A percentile compares a stretch with the other conserved stretches of the same genome.
Conservation (phyloP, 2,329 filamentous ascomycete species). For the Bipolaris victoriae region DNA sequence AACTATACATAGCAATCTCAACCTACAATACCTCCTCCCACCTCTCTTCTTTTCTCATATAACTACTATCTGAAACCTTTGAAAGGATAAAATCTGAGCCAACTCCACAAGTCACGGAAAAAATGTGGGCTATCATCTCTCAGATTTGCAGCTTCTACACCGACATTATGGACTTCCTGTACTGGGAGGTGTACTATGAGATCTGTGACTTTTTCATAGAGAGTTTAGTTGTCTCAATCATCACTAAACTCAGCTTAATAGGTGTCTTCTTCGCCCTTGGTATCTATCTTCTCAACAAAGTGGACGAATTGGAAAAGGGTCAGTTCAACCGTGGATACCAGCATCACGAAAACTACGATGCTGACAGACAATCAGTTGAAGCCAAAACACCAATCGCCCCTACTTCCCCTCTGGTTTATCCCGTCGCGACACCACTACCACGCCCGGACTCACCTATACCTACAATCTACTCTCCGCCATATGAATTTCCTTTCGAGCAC, state of each 20-base stretch:
- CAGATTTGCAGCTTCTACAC: background rate
- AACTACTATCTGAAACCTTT: background rate
- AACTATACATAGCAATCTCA: background rate
- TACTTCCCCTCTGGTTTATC: background rate
- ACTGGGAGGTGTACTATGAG: background rate
- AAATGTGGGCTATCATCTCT: slow-evolving; percentile 1
- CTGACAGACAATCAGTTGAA: background rate
- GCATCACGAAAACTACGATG: background rate
- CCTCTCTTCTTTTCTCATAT: background rate
- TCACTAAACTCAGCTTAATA: background rate
- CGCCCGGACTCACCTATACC: background rate
- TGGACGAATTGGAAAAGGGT: background rate
- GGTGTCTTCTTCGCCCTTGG: background rate
- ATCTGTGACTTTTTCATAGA: background rate
- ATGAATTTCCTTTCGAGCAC: slow-evolving; percentile 1
- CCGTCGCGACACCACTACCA: background rate
- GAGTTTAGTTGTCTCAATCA: background rate
- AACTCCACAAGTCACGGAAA: background rate
- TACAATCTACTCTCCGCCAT: background rate
- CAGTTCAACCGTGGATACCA: background rate
- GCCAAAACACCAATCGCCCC: background rate
- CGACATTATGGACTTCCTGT: background rate
- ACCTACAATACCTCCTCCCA: background rate
- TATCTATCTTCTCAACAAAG: background rate
- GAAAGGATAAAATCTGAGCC: background rate